These are phyloP conservation scores for Yarrowia sp. DNA, from an alignment of 805 yeast genomes.

Conservation along the genomic window DNA sequence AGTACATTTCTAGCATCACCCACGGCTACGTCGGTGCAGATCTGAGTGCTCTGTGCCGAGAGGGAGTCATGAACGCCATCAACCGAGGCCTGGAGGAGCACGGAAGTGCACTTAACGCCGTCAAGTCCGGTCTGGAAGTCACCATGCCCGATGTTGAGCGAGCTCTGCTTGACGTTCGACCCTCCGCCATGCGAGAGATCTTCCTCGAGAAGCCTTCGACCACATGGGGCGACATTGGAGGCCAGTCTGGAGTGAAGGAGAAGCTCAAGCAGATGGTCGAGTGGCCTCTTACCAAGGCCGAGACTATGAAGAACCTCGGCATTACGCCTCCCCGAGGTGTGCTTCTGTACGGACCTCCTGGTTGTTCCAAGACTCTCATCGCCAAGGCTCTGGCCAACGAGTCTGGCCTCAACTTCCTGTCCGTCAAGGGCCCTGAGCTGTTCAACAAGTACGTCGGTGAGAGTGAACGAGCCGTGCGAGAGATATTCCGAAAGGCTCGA, in stretches of 20 bases:
- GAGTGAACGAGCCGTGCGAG: conserved; percentile 88
- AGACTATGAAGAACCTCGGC: conserved; percentile 72
- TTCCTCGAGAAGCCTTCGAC: conserved; percentile 93
- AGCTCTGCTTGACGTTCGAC: conserved; percentile 78
- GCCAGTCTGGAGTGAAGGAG: conserved; percentile 78
- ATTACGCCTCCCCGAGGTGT: conserved; percentile 92
- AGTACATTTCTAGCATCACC: conserved; percentile 66
- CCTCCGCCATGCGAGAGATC: conserved; percentile 96
- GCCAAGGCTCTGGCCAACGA: conserved; percentile 96
- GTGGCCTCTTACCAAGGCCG: conserved; percentile 80
- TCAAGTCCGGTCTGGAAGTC: conserved; percentile 37
- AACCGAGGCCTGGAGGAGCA: conserved; percentile 50
- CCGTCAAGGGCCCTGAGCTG: conserved; percentile 96
- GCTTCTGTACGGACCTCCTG: conserved; percentile 94
- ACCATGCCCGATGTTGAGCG: conserved; percentile 57
- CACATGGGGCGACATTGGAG: conserved; percentile 93
- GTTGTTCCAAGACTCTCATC: conserved; percentile 91
- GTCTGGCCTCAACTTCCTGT: conserved; percentile 87
- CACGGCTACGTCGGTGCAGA: conserved; percentile 99
- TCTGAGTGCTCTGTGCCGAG: conserved; percentile 79
- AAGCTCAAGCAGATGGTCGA: conserved; percentile 88
- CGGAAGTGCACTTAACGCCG: background rate
- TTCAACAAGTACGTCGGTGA: conserved; percentile 96
- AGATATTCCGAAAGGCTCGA: conserved; percentile 87
- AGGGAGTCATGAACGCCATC: conserved; percentile 81